Evolutionary conservation across 768 basidiomycete genomes (phyloP).

Genomic region (Boletus sp.): DNA sequence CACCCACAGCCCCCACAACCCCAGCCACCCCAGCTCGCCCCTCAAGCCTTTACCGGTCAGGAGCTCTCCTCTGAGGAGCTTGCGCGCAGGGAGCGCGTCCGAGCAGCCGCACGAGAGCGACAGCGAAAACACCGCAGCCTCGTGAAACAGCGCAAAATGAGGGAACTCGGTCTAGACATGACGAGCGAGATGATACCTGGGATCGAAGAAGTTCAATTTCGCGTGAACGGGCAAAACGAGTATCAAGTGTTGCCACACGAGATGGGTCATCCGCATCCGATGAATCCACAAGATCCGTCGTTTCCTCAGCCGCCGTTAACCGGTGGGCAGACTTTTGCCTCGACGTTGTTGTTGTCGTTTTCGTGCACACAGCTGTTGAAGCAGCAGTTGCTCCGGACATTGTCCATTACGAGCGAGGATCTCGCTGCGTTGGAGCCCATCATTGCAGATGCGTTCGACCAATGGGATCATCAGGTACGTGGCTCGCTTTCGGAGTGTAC

Average conservation of each 20-base stretch:
- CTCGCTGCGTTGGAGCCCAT: constrained; percentile 74
- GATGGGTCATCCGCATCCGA: constrained; percentile 30
- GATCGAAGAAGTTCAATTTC: constrained; percentile 67
- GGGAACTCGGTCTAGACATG: constrained; percentile 81
- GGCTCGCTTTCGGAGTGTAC: neutral
- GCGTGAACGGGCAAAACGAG: constrained; percentile 46
- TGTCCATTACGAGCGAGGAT: constrained; percentile 78
- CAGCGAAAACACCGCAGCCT: constrained; percentile 80
- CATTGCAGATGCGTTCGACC: constrained; percentile 83
- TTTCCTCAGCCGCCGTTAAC: constrained; percentile 52
- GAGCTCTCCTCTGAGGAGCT: constrained; percentile 62
- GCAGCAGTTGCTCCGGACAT: constrained; percentile 67
- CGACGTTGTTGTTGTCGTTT: constrained; percentile 72
- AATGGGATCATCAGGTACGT: constrained; percentile 79
- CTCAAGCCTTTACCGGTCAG: constrained; percentile 27
- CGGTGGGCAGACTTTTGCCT: constrained; percentile 78
- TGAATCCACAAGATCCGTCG: constrained; percentile 53
- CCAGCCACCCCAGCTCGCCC: constrained; percentile 28
- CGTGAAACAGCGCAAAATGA: constrained; percentile 78
- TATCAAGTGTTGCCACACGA: constrained; percentile 40
- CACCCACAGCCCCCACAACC: constrained; percentile 34
- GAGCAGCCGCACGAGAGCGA: constrained; percentile 74
- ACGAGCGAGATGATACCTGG: constrained; percentile 66
- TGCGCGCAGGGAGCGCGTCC: constrained; percentile 65
- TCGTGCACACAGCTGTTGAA: constrained; percentile 73